Evolutionary conservation across 768 basidiomycete genomes (phyloP), one percentile per base, ranked within the genome.

Genomic region (Zangia roseola): DNA sequence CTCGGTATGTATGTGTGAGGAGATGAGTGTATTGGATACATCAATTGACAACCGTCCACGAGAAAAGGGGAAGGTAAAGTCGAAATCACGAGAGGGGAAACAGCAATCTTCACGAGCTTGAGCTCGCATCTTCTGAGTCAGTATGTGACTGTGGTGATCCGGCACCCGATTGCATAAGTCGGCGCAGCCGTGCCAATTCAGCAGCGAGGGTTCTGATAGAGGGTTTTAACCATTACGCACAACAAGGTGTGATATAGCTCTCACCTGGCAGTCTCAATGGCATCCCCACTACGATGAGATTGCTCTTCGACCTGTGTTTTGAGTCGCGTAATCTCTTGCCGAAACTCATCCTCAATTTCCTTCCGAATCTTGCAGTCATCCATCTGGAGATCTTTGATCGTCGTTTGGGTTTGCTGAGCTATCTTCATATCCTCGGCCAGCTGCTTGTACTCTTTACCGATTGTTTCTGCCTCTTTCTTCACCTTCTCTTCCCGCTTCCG

Each of bases 401-500:
- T 72, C 49, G 69, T 68, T 50, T 75, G 71, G 14, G 68, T 69
- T 23, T 67, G 69, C 43, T 79, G 78, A n/a, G 73, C 73, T 21
- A 65, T 70, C 70, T 81, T 74, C 49, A 85, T 72, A 64, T 88
- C 81, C 59, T 86, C 80, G 13, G 84, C 67, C 28, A 91, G 68
- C 54, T 74, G 71, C 45, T 71, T 68, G 58, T 92, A 91, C 73
- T 89, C 89, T 63, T 79, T 79, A 39, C 82, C 83, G 43, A 84
- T 59, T 20, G 74, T 74, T 61, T 91, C 86, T 10, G 79, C 82
- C 65, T 93, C 91, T 35, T 67, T 71, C 54, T 77, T 78, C 62
- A 82, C 75, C 61, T 77, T 79, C 47, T 87, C 84, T 63, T 94
- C 90, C 45, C 85, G 74, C 63, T 79, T 82, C 45, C 71, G 71